phyloP scores from a whole-genome alignment of 768 basidiomycete genomes.

The Mycena galericulata region DNA sequence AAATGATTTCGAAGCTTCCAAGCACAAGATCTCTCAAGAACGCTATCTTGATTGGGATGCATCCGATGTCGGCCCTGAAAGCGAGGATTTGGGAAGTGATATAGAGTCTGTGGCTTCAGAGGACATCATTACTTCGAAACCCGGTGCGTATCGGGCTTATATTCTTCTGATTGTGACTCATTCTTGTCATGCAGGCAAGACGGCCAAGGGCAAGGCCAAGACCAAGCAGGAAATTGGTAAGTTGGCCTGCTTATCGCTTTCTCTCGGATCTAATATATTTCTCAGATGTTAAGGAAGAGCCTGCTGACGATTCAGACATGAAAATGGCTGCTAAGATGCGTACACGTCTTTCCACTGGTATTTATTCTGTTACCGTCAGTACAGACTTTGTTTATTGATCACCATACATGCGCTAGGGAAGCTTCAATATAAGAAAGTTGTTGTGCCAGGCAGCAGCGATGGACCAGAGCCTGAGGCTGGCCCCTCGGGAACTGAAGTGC shows the following conservation, averaged over 20 bases:
- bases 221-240: neutral
- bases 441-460: constrained; percentile 9
- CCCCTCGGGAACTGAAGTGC: too few species aligned
- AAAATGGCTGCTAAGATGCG: constrained; percentile 1
- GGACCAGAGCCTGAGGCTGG: neutral
- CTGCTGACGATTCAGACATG: constrained; percentile 2
- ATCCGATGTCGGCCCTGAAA: neutral
- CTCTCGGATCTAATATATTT: too few species aligned
- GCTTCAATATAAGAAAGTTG: neutral
- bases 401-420: too few species aligned
- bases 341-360: constrained; percentile 4
- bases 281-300: too few species aligned
- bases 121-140: too few species aligned
- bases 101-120: neutral
- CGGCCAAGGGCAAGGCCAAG: neutral
- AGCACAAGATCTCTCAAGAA: neutral
- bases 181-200: neutral
- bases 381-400: neutral
- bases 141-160: neutral
- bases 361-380: too few species aligned
- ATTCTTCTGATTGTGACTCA: neutral
- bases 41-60: neutral
- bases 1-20: neutral
- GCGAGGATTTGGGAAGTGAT: constrained; percentile 8
- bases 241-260: too few species aligned